Evolutionary conservation across 257 asterid genomes (phyloP), one percentile per base, ranked within the genome.

Genomic region (Thymus quinquecostatus): DNA sequence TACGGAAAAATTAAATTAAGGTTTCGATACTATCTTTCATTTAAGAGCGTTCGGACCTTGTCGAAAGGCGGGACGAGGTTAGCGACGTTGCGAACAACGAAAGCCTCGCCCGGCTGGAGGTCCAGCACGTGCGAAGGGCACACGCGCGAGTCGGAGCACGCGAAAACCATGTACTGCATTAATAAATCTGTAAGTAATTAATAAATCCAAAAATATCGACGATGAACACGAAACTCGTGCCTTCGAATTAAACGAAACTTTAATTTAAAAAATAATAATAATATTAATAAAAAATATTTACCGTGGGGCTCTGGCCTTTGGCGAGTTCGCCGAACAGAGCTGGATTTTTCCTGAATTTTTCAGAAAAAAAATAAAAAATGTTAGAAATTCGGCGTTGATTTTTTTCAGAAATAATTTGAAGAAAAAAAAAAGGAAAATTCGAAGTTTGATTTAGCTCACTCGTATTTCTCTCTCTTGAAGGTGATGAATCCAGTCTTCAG

Each of bases 81-180:
- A 55, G 99, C 99, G 33, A 94, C 78, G 85, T 84, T 94, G 0
- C 99, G 79, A 79, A 94, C 89, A 67, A 87, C 38, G 76, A 94
- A 94, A 1, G 98, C 98, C 72, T 95, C 98, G 21, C 99, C 99
- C 0, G 99, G 99, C 4, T 89, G 88, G 49, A 95, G 77, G 79
- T 86, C 81, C 67, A 95, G 74, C 71, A 88, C 84, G 70, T 89
- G 95, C 29, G 99, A 94, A 8, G 99, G 97, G 55, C 98, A 91
- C 67, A 94, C 99, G 21, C 99, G 91, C 0, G 99, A 94, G 73
- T 94, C 99, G 7, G 97, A 84, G 75, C 99, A 94, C 0, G 98
- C 96, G 33, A 94, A 86, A 53, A 94, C 83, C 99, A 94, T 94
- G 62, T 57, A 94, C 99, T 93, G 86, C 53, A n/a, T 49, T 6